Conservation (phyloP, 2,329 filamentous ascomycete genomes). For the Juglanconis oblonga region DNA sequence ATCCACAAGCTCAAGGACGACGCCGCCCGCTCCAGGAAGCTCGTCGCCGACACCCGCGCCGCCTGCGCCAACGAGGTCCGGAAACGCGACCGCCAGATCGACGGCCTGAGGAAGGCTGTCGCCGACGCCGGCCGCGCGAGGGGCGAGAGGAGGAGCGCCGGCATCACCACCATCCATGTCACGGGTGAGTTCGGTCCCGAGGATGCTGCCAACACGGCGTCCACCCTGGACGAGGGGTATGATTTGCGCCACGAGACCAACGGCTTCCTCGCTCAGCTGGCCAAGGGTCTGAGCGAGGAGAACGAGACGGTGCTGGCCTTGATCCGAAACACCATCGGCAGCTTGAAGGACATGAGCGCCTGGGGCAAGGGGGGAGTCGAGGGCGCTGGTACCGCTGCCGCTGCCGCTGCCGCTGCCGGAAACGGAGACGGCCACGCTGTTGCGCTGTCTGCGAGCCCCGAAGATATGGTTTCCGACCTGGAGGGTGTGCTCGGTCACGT, state of each 20-base stretch:
- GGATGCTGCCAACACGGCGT: conserved; percentile 11
- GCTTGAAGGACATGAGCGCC: conserved; percentile 67
- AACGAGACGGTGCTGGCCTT: conserved; percentile 79
- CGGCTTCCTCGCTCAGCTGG: conserved; percentile 81
- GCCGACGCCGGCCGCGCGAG: conserved; percentile 64
- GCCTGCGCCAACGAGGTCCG: conserved; percentile 89
- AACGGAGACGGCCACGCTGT: conserved; percentile 27
- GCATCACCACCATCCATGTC: conserved; percentile 56
- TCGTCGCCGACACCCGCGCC: conserved; percentile 78
- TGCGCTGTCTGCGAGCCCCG: conserved; percentile 37
- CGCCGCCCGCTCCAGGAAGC: conserved; percentile 71
- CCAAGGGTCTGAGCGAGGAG: conserved; percentile 81
- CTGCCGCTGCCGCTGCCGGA: conserved; percentile 21
- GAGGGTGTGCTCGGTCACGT: conserved; percentile 77
- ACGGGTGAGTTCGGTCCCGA: conserved; percentile 50
- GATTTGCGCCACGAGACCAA: conserved; percentile 84
- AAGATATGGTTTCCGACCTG: conserved; percentile 73
- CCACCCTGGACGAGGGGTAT: conserved; percentile 53
- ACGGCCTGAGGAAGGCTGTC: conserved; percentile 83
- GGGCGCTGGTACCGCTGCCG: conserved; percentile 27
- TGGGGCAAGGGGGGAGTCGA: conserved; percentile 36
- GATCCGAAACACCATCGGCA: conserved; percentile 67
- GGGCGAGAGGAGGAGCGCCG: conserved; percentile 52
- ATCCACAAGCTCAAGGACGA: conserved; percentile 82
- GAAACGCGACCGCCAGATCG: conserved; percentile 85